Percentiles rank a stretch among this genome's conserved stretches.
phyloP scores from a whole-genome alignment of 2,329 filamentous ascomycete genomes.

The Aspergillus costaricaensis region DNA sequence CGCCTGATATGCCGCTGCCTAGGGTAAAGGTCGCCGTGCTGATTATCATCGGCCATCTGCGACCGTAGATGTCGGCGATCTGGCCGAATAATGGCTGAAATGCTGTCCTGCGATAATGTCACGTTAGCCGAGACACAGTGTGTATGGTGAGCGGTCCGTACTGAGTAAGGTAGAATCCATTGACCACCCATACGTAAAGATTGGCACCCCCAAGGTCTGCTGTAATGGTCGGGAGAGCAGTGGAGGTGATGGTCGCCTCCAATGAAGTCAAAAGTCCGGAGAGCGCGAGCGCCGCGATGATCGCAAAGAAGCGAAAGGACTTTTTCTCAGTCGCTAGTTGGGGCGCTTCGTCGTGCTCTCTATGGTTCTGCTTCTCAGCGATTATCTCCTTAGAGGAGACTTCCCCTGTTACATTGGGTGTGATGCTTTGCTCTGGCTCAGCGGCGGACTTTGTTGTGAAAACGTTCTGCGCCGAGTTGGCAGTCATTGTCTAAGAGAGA shows the following conservation, averaged over 20 bases:
- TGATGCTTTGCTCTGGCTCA: background rate
- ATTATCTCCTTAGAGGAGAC: background rate
- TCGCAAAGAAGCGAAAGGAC: background rate
- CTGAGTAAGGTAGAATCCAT: background rate
- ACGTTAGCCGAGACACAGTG: background rate
- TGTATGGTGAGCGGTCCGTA: background rate
- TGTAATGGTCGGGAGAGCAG: conserved; percentile 45
- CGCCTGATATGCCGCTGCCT: conserved; percentile 57
- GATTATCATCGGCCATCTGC: conserved; percentile 46
- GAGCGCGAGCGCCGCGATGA: background rate
- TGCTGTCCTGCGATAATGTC: background rate
- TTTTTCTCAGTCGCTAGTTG: background rate
- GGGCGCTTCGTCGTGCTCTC: background rate
- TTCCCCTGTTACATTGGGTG: background rate
- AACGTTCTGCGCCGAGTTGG: too few species aligned
- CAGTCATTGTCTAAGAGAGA: too few species aligned
- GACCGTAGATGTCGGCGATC: conserved; percentile 57
- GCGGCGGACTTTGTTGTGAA: background rate
- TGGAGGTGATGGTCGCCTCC: conserved; percentile 44
- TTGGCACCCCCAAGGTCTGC: conserved; percentile 32
- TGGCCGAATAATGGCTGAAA: conserved; percentile 54
- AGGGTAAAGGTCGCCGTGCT: conserved; percentile 52
- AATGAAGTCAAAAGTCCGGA: conserved; percentile 24
- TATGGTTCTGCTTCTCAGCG: too few species aligned
- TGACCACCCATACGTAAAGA: background rate